Evolutionary conservation across 2,329 filamentous ascomycete genomes (phyloP), one percentile per base, ranked within the genome.

Genomic region (Fusarium veterinarium): DNA sequence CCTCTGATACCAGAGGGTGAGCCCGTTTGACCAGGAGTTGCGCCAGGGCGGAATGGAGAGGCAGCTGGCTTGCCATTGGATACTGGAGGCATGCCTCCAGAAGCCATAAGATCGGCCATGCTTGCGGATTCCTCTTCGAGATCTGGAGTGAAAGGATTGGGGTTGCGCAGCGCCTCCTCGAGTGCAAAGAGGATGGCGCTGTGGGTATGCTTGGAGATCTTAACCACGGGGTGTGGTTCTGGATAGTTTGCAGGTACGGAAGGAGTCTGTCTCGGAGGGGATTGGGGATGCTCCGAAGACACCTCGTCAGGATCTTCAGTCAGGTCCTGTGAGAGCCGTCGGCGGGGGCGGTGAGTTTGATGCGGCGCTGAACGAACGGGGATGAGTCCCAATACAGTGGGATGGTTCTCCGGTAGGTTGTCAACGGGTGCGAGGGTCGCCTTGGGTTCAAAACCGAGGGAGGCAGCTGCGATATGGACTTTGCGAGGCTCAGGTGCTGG

Each of bases 111-210:
- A 81, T 97, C 95, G 76, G 95, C 93, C 95, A 99, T 98, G 78
- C 90, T 90, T 76, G 95, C 93, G 88, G 93, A 92, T 85, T 97
- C 93, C 86, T 99, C 96, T 69, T 91, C 88, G 75, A 91, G 84
- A 82, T 97, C 95, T 30, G 93, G 88, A 13, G 95, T 97, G 83
- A 98, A 97, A 53, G 90, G 86, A 74, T 94, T 89, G 5, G 95
- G 95, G 51, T 92, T 89, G 75, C 95, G 92, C 75, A 98, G 88
- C 41, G 94, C 94, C 85, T 97, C 94, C 85, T 98, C 95, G 64
- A 98, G 90, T 41, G 95, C 91, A 86, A 93, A 98, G 77, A 97
- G 91, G 80, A 99, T 95, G 41, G 96, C 95, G 81, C 93, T 93
- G 73, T 94, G 93, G 51, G 94, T 97, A 73, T 93, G 91, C 76